Conservation (phyloP, 148 eudicot genomes). For the Mesembryanthemum crystallinum region DNA sequence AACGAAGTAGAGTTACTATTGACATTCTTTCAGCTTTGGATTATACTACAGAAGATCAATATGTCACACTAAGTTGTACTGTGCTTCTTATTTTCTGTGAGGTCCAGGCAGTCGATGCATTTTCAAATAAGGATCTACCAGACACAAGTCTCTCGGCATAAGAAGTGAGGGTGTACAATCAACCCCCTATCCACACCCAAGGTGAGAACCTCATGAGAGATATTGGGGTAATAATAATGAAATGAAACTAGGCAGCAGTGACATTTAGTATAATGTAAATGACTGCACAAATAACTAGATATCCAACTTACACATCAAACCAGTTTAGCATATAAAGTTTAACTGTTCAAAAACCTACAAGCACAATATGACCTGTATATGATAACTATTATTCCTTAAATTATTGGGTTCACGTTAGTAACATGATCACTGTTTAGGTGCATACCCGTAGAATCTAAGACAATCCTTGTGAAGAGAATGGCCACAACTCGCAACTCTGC, state of each 20-base stretch:
- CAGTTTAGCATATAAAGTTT: background rate
- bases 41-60: too few relatives aligned
- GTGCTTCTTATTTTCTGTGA: too few relatives aligned
- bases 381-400: background rate
- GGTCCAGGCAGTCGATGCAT: too few relatives aligned
- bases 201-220: background rate
- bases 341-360: conserved; percentile 1
- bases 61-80: too few relatives aligned
- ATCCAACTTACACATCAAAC: background rate
- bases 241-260: background rate
- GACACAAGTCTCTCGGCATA: too few relatives aligned
- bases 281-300: background rate
- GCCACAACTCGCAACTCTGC: conserved; percentile 95
- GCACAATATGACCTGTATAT: background rate
- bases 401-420: background rate
- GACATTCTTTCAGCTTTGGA: too few relatives aligned
- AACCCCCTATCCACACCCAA: too few relatives aligned
- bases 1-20: too few relatives aligned
- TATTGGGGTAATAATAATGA: background rate
- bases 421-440: conserved; percentile 14
- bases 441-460: conserved; percentile 95
- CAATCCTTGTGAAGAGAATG: conserved; percentile 96
- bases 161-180: too few relatives aligned
- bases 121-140: too few relatives aligned
- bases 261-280: background rate